Evolutionary conservation across 345 rosid genomes (phyloP), one percentile per base, ranked within the genome.

Genomic region (Populus nigra): DNA sequence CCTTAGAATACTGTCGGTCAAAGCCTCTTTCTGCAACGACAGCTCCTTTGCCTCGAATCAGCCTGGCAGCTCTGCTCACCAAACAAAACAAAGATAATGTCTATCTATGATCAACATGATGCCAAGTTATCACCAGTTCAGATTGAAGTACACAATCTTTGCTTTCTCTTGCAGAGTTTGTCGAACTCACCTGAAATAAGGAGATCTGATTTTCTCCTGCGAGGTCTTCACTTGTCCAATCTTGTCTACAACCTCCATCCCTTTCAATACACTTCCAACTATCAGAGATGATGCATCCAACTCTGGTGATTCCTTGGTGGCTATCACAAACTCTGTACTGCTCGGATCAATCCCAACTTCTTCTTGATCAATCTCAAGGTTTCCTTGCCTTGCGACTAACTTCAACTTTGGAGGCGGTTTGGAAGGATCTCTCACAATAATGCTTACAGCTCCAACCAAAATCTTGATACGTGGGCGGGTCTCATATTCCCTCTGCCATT

Each of bases 11-110:
- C 38, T 98, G 98, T 65, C 96, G 88, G 77, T 92, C 92, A 83
- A 94, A 94, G 63, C 97, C 97, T 79, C 94, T 90, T 78, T 90
- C 98, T 41, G 97, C 97, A 5, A 92, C 98, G 20, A 89, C 93
- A 16, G 97, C 97, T 80, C 98, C 89, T 83, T 91, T 91, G 75
- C 93, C 98, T 55, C 98, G 97, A 36, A 93, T 84, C 75, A 91
- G 87, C 82, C 93, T 89, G 41, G 98, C 97, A 74, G 90, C 95
- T 84, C 98, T 94, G 87, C 55, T 29, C 81, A 79, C 73, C 75
- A 79, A 72, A 63, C 22, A 59, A 31, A 49, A 55, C 13, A 49
- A 59, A 22, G 4, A 29, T 8, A 10, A 5, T 16, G 39, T 23
- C 33, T 65, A 23, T 15, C 35, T 15, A n/a, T 25, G 33, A 70